A percentile compares a stretch with the other conserved stretches of the same genome.
These are phyloP conservation scores for Globisporangium radiosum DNA, from an alignment of 352 stramenopile genomes.

Conservation along the genomic window DNA sequence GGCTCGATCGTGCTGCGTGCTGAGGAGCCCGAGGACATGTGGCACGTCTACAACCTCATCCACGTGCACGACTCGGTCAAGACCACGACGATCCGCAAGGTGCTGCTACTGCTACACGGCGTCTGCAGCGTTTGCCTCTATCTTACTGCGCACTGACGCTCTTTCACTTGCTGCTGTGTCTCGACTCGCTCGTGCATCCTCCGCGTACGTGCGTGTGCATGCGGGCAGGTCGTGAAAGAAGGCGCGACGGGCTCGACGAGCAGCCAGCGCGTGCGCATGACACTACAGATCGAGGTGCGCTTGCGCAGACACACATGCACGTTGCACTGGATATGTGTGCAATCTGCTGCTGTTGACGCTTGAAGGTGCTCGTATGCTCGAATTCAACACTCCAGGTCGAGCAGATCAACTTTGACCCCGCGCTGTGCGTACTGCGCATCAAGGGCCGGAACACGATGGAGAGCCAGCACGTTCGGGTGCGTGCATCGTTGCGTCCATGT, in stretches of 20 bases:
- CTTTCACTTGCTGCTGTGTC: no score
- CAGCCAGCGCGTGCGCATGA: conserved; percentile 93
- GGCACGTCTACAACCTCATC: conserved; percentile 98
- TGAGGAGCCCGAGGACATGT: conserved; percentile 97
- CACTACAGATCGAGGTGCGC: conserved; percentile 88
- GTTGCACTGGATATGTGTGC: no score
- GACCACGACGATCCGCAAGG: conserved; percentile 97
- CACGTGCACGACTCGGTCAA: conserved; percentile 91
- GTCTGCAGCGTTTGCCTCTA: background rate
- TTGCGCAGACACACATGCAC: background rate
- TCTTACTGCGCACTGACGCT: background rate
- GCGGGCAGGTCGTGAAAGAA: conserved; percentile 89
- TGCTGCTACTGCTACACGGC: conserved; percentile 18
- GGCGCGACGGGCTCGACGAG: conserved; percentile 93
- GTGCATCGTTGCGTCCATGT: background rate
- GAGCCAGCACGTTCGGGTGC: conserved; percentile 92
- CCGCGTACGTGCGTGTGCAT: background rate
- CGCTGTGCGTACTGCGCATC: conserved; percentile 90
- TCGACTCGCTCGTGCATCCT: no score
- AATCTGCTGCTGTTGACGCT: background rate
- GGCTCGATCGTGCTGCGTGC: conserved; percentile 90
- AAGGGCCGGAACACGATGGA: conserved; percentile 93
- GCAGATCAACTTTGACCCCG: conserved; percentile 95
- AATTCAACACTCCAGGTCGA: conserved; percentile 62
- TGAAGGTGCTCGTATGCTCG: background rate